Percentiles rank a stretch among this genome's conserved stretches.
phyloP scores from a whole-genome alignment of 345 rosid genomes.

The Luvunga scandens region DNA sequence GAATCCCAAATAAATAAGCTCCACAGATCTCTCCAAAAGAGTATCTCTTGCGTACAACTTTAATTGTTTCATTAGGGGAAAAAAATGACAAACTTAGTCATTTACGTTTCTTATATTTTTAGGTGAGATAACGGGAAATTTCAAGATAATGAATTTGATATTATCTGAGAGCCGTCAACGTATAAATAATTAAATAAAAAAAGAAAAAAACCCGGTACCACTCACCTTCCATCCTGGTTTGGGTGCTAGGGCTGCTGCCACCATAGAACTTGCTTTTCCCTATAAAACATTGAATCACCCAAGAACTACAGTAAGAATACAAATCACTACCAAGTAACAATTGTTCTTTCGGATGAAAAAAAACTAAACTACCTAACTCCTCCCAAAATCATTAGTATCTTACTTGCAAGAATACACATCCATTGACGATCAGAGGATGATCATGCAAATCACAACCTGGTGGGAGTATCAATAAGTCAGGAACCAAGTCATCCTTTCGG shows the following conservation, averaged over 20 bases:
- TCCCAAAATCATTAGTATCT: conserved; percentile 1
- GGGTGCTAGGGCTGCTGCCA: conserved; percentile 77
- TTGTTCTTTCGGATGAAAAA: neutral
- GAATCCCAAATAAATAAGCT: neutral
- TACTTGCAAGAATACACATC: conserved; percentile 79
- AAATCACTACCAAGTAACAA: neutral
- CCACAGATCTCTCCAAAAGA: neutral
- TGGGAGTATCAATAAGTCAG: conserved; percentile 72
- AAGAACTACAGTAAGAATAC: neutral
- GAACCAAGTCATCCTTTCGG: conserved; percentile 64
- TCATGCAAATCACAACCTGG: conserved; percentile 80
- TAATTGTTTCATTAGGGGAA: neutral
- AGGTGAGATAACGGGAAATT: neutral
- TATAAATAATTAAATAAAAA: neutral
- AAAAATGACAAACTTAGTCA: neutral
- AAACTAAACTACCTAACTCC: neutral
- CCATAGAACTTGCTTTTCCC: conserved; percentile 99
- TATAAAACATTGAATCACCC: conserved; percentile 21
- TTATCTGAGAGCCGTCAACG: neutral
- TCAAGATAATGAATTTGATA: neutral
- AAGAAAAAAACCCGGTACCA: neutral
- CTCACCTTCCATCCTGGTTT: conserved; percentile 80
- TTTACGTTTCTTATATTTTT: neutral
- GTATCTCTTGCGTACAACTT: neutral
- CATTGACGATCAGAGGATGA: conserved; percentile 74